A percentile compares a stretch with the other conserved stretches of the same genome.
Conservation (phyloP, 805 yeast genomes). For the Schwanniomyces yamadae region DNA sequence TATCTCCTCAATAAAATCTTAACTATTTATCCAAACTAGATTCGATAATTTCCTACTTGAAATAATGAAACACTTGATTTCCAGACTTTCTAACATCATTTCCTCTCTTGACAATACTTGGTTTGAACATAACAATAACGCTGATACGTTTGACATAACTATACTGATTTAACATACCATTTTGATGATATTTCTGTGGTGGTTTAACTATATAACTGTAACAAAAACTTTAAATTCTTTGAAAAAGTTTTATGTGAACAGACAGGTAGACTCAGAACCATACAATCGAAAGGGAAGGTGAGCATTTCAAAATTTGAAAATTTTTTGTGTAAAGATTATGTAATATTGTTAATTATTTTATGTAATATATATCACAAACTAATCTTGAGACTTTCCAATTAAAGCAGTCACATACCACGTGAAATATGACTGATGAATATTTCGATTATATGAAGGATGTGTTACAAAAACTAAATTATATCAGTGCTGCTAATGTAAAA, state of each 20-base stretch:
- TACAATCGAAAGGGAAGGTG: not conserved
- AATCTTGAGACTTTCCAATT: not conserved
- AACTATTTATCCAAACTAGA: no score
- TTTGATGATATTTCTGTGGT: conserved; percentile 16
- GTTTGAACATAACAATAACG: no score
- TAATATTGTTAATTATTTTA: not conserved
- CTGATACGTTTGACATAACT: no score
- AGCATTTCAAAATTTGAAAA: conserved; percentile 2
- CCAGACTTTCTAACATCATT: no score
- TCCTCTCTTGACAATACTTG: no score
- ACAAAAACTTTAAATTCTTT: conserved; percentile 2
- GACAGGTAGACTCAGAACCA: conserved; percentile 4
- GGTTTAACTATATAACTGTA: conserved; percentile 4
- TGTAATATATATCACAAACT: not conserved
- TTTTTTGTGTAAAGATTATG: conserved; percentile 2
- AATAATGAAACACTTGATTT: no score
- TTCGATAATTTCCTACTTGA: no score
- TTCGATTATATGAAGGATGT: not conserved
- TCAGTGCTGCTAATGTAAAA: no score
- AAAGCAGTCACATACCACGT: conserved; percentile 8
- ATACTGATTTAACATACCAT: conserved; percentile 17
- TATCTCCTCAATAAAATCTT: no score
- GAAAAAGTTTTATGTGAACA: conserved; percentile 14
- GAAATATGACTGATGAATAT: not conserved
- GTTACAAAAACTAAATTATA: no score